Percentiles rank a stretch among this genome's conserved stretches.
These are phyloP conservation scores for Aphanoascus verrucosus DNA, from an alignment of 2,329 filamentous ascomycete species.

Conservation along the genomic window DNA sequence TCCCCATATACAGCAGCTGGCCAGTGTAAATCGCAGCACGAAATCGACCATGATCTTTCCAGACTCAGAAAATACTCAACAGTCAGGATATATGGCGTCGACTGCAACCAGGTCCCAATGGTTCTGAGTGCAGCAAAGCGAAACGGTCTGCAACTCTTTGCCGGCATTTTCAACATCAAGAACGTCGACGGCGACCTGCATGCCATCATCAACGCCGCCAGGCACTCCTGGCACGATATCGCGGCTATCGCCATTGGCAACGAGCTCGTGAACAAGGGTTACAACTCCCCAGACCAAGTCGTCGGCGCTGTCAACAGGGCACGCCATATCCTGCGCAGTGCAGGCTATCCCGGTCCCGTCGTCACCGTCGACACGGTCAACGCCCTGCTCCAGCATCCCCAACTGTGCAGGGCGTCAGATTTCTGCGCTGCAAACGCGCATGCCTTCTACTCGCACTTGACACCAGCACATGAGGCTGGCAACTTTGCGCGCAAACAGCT, in stretches of 20 bases:
- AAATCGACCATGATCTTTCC: conserved; percentile 56
- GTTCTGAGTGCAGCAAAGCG: conserved; percentile 53
- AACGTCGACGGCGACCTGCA: conserved; percentile 48
- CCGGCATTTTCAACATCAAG: conserved; percentile 59
- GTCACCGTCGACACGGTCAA: conserved; percentile 72
- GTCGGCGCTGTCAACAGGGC: conserved; percentile 48
- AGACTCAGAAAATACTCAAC: conserved; percentile 48
- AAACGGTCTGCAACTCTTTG: conserved; percentile 60
- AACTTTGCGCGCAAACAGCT: conserved; percentile 53
- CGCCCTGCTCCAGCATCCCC: conserved; percentile 53
- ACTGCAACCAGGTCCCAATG: conserved; percentile 60
- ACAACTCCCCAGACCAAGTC: conserved; percentile 43
- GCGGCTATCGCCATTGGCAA: conserved; percentile 70
- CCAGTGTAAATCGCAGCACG: conserved; percentile 54
- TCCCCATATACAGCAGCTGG: conserved; percentile 47
- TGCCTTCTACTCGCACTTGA: conserved; percentile 66
- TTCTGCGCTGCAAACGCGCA: conserved; percentile 75
- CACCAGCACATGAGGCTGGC: conserved; percentile 51
- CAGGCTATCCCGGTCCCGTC: conserved; percentile 61
- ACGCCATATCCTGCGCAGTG: conserved; percentile 46
- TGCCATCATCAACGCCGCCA: conserved; percentile 49
- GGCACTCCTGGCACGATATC: conserved; percentile 56
- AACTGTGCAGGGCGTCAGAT: conserved; percentile 62
- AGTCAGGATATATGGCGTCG: conserved; percentile 68
- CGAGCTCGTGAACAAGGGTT: conserved; percentile 60